Base-by-base conservation (phyloP, 108 stramenopile genomes). In the Cyclostephanos invisitatus region DNA sequence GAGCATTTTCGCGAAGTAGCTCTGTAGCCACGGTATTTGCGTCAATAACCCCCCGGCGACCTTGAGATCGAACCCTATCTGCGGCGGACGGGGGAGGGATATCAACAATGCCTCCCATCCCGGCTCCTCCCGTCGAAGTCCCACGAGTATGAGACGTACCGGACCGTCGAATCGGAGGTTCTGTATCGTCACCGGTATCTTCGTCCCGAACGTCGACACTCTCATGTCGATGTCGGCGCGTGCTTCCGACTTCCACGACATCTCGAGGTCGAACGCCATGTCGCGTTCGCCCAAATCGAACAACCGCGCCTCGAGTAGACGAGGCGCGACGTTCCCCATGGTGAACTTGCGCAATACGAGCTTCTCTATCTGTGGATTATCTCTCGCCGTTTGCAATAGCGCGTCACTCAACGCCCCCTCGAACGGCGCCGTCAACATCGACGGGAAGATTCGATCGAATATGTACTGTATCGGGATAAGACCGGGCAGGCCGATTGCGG, bases 401-500 rank as follows among this genome's bases (percentile, higher is more conserved):
- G 82, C 58, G 18, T 84, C 77, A 64, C 68, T 15, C 28, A 87
- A 32, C 11, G 73, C 67, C 18, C 66, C 57, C 59, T 83, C 81
- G 66, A 84, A 70, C 17, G 72, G 68, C 7, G 70, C 54, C 3
- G 82, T 75, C 15, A 87, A 50, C 28, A 62, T 80, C 4, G 51
- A 72, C 7, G 86, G 86, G 64, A 82, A 73, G 10, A 87, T 75
- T 0, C 78, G 64, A 63, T 84, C 84, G 35, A 87, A 69, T 0
- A 83, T 67, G 44, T 87, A 87, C 47, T 87, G 86, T 35, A 87
- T 69, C 11, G 84, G 80, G 29, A 87, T 83, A 2, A 87, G 68
- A 20, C 86, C 77, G 7, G 77, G 77, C 18, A 77, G 35, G 11
- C 75, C 75, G 9, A 77, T 64, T 4, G 75, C 75, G 0, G 75